phyloP scores from a whole-genome alignment of 2,329 filamentous ascomycete genomes.

The Cordyceps fumosorosea region DNA sequence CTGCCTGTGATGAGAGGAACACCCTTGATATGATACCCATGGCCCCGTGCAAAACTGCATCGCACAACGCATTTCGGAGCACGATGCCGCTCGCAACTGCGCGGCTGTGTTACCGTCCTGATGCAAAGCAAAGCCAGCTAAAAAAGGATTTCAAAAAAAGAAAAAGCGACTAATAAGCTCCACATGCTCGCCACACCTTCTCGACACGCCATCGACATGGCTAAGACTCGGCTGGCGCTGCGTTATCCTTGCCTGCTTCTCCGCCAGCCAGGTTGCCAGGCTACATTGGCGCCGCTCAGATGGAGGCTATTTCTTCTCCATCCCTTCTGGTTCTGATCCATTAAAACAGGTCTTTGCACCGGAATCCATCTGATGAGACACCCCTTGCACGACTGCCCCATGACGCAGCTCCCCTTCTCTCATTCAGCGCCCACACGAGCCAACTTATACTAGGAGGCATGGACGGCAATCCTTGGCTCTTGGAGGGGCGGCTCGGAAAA shows the following conservation, averaged over 20 bases:
- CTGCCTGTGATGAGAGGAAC: background rate
- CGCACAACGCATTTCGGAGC: background rate
- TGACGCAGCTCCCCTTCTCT: slow-evolving; percentile 19
- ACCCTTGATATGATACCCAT: background rate
- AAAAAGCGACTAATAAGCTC: background rate
- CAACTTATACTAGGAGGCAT: slow-evolving; percentile 13
- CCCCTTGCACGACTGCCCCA: slow-evolving; percentile 24
- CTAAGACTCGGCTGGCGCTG: slow-evolving; percentile 10
- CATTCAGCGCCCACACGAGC: slow-evolving; percentile 22
- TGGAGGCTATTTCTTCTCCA: slow-evolving; percentile 12
- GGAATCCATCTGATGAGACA: slow-evolving; percentile 30
- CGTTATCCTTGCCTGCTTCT: slow-evolving; percentile 6
- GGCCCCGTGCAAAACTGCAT: slow-evolving; percentile 1
- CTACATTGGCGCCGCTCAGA: slow-evolving; percentile 8
- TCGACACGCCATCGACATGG: slow-evolving; percentile 5
- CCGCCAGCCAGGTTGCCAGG: background rate
- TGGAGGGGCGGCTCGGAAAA: slow-evolving; percentile 7
- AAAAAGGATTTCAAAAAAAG: background rate
- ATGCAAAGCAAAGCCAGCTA: slow-evolving; percentile 5
- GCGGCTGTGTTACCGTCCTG: slow-evolving; percentile 1
- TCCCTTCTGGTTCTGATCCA: slow-evolving; percentile 9
- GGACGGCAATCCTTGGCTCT: slow-evolving; percentile 14
- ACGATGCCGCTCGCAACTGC: slow-evolving; percentile 1
- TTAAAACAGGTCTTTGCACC: slow-evolving; percentile 14
- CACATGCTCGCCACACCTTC: slow-evolving; percentile 9